Percentiles rank a stretch among this genome's conserved stretches.
These are phyloP conservation scores for Monoraphidium neglectum DNA, from an alignment of 139 green algal genomes.

Conservation along the genomic window DNA sequence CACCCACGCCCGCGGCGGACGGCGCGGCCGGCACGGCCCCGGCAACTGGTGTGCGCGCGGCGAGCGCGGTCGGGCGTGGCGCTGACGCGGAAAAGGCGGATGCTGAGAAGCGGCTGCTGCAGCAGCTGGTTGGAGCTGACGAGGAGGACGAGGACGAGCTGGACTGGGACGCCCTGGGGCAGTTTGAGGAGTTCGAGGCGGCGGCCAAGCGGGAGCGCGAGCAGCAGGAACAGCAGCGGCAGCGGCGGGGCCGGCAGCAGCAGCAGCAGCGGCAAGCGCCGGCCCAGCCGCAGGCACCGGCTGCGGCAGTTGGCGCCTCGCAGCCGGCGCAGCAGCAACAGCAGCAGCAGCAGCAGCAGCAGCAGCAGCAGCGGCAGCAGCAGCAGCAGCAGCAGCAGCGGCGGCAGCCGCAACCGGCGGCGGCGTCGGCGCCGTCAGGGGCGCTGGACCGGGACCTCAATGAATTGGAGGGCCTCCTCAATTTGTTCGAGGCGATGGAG, in stretches of 20 bases:
- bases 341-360: constrained; percentile 4
- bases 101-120: not conserved
- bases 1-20: no score
- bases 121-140: not conserved
- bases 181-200: constrained; percentile 20
- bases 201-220: constrained; percentile 4
- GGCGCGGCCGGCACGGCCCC: no score
- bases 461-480: constrained; percentile 38
- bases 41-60: no score
- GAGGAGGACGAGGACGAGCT: constrained; percentile 18
- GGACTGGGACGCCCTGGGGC: constrained; percentile 21
- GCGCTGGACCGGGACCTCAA: constrained; percentile 20
- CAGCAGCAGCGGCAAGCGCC: not conserved
- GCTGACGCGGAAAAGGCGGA: not conserved
- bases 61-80: no score
- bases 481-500: constrained; percentile 43
- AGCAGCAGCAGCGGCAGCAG: not conserved
- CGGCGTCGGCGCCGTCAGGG: not conserved
- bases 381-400: not conserved
- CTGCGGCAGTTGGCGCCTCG: not conserved
- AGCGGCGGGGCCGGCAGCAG: not conserved
- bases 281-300: constrained; percentile 8
- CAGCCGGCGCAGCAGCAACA: constrained; percentile 18
- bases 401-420: not conserved
- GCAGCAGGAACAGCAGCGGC: constrained; percentile 13